A percentile compares a stretch with the other conserved stretches of the same genome.
Evolutionary conservation across 768 basidiomycete genomes (phyloP).

Genomic region (Leccinum sublutescens): DNA sequence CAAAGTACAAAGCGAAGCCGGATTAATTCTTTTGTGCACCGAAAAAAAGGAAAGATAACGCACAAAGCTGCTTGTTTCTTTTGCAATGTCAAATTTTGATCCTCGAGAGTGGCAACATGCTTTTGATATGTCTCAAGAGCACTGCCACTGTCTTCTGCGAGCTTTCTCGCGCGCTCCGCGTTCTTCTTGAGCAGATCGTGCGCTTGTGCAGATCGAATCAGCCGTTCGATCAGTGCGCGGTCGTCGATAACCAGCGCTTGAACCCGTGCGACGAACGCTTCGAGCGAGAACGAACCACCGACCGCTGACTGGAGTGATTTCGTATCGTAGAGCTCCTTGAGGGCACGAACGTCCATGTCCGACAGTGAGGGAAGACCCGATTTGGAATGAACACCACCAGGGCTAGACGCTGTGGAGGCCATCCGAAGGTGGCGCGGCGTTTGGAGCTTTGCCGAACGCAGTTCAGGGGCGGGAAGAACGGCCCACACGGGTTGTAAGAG

Average conservation of each 20-base stretch:
- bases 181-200: constrained; percentile 91
- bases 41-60: constrained; percentile 24
- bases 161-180: constrained; percentile 86
- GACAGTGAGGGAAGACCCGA: constrained; percentile 55
- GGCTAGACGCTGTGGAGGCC: constrained; percentile 40
- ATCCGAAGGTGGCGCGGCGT: constrained; percentile 49
- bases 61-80: constrained; percentile 58
- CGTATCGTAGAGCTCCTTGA: constrained; percentile 74
- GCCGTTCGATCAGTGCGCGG: constrained; percentile 75
- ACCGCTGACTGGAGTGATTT: constrained; percentile 33
- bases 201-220: constrained; percentile 83
- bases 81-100: constrained; percentile 57
- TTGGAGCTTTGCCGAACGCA: constrained; percentile 65
- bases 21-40: too few relatives aligned
- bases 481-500: constrained; percentile 75
- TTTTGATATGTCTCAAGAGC: constrained; percentile 90
- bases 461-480: constrained; percentile 80
- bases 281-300: constrained; percentile 55
- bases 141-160: constrained; percentile 76
- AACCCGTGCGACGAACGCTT: constrained; percentile 74
- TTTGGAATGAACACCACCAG: constrained; percentile 29
- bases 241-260: constrained; percentile 83
- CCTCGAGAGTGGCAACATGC: constrained; percentile 79
- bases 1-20: neutral
- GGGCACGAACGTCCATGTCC: constrained; percentile 81